These are phyloP conservation scores for Leccinellum albellum DNA, from an alignment of 768 basidiomycete genomes.

Conservation along the genomic window DNA sequence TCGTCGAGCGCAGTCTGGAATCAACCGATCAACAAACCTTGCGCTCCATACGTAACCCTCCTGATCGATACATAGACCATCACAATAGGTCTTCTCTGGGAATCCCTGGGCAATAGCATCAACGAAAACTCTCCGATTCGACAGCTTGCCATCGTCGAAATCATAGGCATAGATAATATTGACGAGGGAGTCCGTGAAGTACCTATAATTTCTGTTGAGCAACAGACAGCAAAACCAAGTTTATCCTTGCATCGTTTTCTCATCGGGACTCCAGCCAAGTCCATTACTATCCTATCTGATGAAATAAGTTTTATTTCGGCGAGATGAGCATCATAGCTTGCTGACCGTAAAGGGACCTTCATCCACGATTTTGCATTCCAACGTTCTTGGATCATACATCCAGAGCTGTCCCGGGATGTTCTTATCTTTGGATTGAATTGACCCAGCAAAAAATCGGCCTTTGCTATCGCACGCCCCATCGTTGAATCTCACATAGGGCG, in stretches of 20 bases:
- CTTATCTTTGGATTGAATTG: conserved; percentile 47
- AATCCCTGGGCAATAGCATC: conserved; percentile 54
- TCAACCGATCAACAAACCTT: conserved; percentile 31
- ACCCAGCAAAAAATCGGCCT: conserved; percentile 68
- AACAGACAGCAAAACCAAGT: conserved; percentile 1
- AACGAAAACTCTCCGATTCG: conserved; percentile 54
- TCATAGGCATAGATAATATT: conserved; percentile 65
- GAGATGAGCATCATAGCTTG: conserved; percentile 5
- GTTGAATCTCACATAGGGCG: conserved; percentile 56
- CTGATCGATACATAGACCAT: conserved; percentile 63
- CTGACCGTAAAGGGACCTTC: conserved; percentile 63
- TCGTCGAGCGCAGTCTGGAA: neutral
- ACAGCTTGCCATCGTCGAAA: conserved; percentile 46
- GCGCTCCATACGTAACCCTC: conserved; percentile 69
- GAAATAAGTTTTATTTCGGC: neutral
- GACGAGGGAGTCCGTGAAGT: conserved; percentile 65
- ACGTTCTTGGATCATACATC: conserved; percentile 50
- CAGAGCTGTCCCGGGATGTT: conserved; percentile 55
- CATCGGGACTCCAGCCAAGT: conserved; percentile 21
- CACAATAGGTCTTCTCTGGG: conserved; percentile 50
- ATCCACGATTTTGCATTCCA: conserved; percentile 50
- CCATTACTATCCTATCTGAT: conserved; percentile 17
- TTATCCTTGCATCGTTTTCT: conserved; percentile 18
- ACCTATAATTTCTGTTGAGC: conserved; percentile 37
- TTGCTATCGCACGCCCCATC: conserved; percentile 65